phyloP scores from a whole-genome alignment of 495 filamentous ascomycete genomes.

The Bryoglossum gracile region DNA sequence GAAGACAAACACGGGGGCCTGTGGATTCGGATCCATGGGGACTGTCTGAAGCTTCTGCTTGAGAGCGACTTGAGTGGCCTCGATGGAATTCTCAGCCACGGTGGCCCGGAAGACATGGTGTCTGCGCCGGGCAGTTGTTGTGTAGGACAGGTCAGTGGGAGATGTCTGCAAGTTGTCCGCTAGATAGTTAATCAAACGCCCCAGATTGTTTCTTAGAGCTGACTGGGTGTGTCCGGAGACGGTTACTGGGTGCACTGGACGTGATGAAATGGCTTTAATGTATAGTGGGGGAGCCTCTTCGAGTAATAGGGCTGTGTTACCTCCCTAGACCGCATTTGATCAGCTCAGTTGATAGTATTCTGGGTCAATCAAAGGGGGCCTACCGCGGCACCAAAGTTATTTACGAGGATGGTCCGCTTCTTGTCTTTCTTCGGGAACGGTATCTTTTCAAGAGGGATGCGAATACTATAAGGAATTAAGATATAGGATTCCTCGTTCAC shows the following conservation, averaged over 20 bases:
- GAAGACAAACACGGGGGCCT: slow-evolving; percentile 45
- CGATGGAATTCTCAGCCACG: slow-evolving; percentile 26
- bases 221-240: slow-evolving; percentile 50
- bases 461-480: slow-evolving; percentile 56
- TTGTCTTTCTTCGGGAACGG: slow-evolving; percentile 25
- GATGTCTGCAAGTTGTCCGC: slow-evolving; percentile 41
- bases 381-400: slow-evolving; percentile 30
- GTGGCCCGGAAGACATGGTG: slow-evolving; percentile 67
- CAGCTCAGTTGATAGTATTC: too few relatives aligned
- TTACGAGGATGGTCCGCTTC: slow-evolving; percentile 31
- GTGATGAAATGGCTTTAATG: slow-evolving; percentile 35
- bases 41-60: neutral
- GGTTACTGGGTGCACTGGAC: slow-evolving; percentile 45
- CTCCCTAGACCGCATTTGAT: too few relatives aligned
- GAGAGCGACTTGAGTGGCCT: neutral
- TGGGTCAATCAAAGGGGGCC: too few relatives aligned
- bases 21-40: neutral
- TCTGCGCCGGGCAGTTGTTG: slow-evolving; percentile 69
- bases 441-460: slow-evolving; percentile 65
- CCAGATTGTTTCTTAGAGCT: slow-evolving; percentile 42
- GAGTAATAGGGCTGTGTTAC: slow-evolving; percentile 55
- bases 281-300: slow-evolving; percentile 42
- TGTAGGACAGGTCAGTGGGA: slow-evolving; percentile 63
- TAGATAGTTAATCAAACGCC: slow-evolving; percentile 22
- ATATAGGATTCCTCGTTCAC: slow-evolving; percentile 35